A percentile compares a stretch with the other conserved stretches of the same genome.
Evolutionary conservation across 177 flowering plant genomes (phyloP).

Genomic region (Vitis hybrid): DNA sequence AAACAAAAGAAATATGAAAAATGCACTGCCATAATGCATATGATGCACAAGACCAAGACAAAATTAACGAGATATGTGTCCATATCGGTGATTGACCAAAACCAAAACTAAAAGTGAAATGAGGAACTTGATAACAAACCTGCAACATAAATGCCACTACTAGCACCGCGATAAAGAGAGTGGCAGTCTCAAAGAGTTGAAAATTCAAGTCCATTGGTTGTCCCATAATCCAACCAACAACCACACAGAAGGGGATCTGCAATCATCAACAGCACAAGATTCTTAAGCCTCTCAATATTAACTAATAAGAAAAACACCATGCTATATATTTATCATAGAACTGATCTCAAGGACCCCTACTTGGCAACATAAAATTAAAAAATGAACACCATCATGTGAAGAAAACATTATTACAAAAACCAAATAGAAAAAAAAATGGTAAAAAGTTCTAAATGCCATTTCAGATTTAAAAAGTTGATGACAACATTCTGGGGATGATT

Average conservation of each 20-base stretch:
- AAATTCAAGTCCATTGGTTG: slow-evolving; percentile 69
- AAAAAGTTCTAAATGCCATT: neutral
- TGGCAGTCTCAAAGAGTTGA: slow-evolving; percentile 73
- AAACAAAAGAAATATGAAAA: no score
- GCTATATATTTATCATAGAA: no score
- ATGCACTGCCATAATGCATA: no score
- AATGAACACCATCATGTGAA: neutral
- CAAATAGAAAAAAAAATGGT: no score
- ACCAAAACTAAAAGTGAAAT: neutral
- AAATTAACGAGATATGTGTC: no score
- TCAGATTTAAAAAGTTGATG: neutral
- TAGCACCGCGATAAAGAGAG: slow-evolving; percentile 65
- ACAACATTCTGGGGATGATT: neutral
- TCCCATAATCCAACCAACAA: slow-evolving; percentile 71
- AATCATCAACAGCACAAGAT: slow-evolving; percentile 18
- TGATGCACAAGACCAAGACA: no score
- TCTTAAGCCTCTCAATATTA: neutral
- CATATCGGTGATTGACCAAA: neutral
- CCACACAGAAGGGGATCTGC: slow-evolving; percentile 80
- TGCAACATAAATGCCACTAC: slow-evolving; percentile 79
- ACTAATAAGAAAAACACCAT: no score
- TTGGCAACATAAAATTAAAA: no score
- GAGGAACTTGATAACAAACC: slow-evolving; percentile 30
- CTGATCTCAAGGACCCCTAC: no score
- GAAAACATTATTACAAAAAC: neutral